Conservation (phyloP, 352 stramenopile genomes). For the Globisporangium splendens region DNA sequence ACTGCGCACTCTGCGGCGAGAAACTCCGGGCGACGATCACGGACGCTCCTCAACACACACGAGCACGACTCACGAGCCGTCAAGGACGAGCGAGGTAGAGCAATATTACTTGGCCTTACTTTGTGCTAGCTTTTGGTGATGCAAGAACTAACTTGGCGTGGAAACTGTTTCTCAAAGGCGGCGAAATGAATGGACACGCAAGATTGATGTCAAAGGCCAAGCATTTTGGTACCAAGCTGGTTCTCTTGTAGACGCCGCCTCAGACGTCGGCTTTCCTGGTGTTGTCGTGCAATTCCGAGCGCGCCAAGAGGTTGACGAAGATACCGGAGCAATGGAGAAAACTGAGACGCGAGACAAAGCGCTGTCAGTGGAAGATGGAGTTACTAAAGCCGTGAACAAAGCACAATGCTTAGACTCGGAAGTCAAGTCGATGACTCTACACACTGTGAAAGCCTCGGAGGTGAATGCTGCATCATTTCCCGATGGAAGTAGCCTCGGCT, state of each 20-base stretch:
- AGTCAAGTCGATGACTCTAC: not conserved
- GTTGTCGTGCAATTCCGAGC: conserved; percentile 22
- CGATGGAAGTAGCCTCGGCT: not conserved
- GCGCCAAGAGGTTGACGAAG: no score
- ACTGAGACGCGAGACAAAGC: not conserved
- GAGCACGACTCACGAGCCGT: conserved; percentile 1
- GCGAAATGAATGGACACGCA: conserved; percentile 65
- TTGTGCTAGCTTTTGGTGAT: not conserved
- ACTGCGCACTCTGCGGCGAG: not conserved
- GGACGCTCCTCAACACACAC: not conserved
- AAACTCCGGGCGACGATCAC: not conserved
- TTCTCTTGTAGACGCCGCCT: conserved; percentile 11
- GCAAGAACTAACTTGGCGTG: conserved; percentile 14
- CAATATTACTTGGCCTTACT: not conserved
- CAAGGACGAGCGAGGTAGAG: conserved; percentile 6
- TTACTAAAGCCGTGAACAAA: not conserved
- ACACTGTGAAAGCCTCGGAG: not conserved
- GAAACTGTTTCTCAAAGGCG: conserved; percentile 22
- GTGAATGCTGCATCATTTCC: not conserved
- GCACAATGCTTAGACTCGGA: not conserved
- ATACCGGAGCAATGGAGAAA: not conserved
- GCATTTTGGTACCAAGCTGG: conserved; percentile 49
- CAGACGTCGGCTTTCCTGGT: conserved; percentile 25
- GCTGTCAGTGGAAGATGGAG: not conserved
- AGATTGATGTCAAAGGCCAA: conserved; percentile 53